Evolutionary conservation across 371 early-diverging fungal genomes (phyloP).

Genomic region (Rhizopus stolonifer): DNA sequence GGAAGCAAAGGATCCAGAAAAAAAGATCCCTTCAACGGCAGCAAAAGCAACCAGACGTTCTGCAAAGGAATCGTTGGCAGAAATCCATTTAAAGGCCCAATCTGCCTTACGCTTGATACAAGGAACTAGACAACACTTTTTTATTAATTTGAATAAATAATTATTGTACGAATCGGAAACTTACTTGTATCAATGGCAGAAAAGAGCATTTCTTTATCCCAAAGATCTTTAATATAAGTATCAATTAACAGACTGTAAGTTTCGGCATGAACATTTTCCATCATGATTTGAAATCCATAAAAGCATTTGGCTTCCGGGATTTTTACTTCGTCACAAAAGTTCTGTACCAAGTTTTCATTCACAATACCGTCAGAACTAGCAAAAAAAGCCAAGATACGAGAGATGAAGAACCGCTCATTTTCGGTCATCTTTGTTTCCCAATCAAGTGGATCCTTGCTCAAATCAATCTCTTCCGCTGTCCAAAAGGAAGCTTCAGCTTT

Average conservation of each 20-base stretch:
- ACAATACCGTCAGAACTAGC: conserved; percentile 99
- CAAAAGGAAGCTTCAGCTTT: conserved; percentile 99
- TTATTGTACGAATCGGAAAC: too few relatives aligned
- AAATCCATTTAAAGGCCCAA: conserved; percentile 99
- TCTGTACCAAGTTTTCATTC: conserved; percentile 97
- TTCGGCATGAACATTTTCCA: conserved; percentile 99
- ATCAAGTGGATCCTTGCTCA: conserved; percentile 92
- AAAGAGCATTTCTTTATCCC: conserved; percentile 90
- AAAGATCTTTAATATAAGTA: conserved; percentile 94
- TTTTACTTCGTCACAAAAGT: conserved; percentile 97
- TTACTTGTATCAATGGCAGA: conserved; percentile 91
- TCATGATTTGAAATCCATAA: conserved; percentile 99
- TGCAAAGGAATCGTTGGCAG: conserved; percentile 88
- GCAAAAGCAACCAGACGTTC: conserved; percentile 99
- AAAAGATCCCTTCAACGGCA: conserved; percentile 99
- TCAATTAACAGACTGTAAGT: conserved; percentile 99
- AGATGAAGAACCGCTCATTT: conserved; percentile 97
- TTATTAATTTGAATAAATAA: too few relatives aligned
- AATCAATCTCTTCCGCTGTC: conserved; percentile 99
- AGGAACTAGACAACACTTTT: conserved; percentile 82
- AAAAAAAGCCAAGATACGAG: conserved; percentile 99
- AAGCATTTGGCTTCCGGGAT: conserved; percentile 98
- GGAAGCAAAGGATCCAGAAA: conserved; percentile 98
- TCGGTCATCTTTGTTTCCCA: conserved; percentile 93
- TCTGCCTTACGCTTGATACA: conserved; percentile 98